Percentiles rank a stretch among this genome's conserved stretches.
Conservation (phyloP, 345 rosid species). For the Noccaea caerulescens region DNA sequence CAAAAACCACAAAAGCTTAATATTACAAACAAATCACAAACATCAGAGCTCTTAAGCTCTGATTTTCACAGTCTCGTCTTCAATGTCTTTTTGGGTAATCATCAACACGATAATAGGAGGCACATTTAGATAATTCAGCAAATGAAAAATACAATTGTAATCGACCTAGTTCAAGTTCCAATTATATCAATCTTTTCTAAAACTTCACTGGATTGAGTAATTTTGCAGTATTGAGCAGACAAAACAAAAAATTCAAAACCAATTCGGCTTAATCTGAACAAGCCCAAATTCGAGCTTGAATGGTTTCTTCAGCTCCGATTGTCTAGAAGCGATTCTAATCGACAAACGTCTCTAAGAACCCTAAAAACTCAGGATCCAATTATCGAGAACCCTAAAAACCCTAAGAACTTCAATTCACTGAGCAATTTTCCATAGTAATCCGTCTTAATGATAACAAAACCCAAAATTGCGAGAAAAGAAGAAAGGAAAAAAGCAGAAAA, state of each 20-base stretch:
- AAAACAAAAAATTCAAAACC: neutral
- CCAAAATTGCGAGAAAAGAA: neutral
- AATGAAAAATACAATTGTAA: no score
- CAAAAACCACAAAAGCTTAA: neutral
- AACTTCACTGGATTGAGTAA: constrained; percentile 2
- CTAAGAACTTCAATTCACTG: constrained; percentile 6
- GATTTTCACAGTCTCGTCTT: neutral
- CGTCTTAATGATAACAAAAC: neutral
- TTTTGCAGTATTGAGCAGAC: neutral
- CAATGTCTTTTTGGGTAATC: no score
- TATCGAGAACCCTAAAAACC: constrained; percentile 13
- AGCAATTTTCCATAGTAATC: neutral
- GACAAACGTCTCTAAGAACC: neutral
- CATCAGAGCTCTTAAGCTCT: constrained; percentile 4
- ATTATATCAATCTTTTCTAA: neutral
- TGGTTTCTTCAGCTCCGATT: no score
- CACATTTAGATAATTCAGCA: no score
- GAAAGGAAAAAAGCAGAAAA: no score
- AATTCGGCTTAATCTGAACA: constrained; percentile 6
- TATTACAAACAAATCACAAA: constrained; percentile 3
- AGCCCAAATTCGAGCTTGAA: neutral
- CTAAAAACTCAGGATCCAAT: neutral
- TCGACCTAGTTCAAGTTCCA: neutral
- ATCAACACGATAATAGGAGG: no score
- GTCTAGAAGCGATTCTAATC: neutral